Conservation (phyloP, 306 rosid genomes). For the Vigna hirtella region DNA sequence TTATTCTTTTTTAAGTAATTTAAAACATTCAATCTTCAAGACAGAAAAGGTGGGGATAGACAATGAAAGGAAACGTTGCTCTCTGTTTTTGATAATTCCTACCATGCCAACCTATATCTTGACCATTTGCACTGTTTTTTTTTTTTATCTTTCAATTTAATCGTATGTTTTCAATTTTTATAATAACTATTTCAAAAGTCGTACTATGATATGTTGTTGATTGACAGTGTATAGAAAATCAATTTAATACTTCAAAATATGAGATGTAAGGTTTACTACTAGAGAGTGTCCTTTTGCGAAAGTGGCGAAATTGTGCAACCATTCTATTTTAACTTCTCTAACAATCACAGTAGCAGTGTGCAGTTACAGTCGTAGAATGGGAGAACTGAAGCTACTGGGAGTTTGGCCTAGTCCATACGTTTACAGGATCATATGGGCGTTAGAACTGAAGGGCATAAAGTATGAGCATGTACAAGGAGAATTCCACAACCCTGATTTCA, state of each 20-base stretch:
- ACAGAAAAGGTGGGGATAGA: background rate
- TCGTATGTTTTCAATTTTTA: background rate
- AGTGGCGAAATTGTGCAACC: background rate
- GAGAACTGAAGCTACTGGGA: conserved; percentile 35
- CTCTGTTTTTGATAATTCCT: background rate
- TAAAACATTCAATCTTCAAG: background rate
- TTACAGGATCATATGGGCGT: conserved; percentile 31
- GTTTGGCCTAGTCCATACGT: conserved; percentile 25
- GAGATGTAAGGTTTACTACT: too few species aligned
- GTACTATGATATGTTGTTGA: too few species aligned
- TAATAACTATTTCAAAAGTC: background rate
- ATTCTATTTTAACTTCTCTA: background rate
- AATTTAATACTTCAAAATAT: too few species aligned
- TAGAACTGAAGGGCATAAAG: conserved; percentile 6
- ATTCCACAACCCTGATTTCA: conserved; percentile 15
- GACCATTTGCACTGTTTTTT: background rate
- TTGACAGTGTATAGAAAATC: background rate
- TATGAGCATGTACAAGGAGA: conserved; percentile 20
- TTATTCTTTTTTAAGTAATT: background rate
- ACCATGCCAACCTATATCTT: background rate
- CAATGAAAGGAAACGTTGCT: background rate
- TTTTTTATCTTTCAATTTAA: too few species aligned
- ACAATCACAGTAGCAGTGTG: background rate
- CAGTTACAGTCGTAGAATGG: conserved; percentile 6
- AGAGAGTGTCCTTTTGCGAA: background rate